Percentiles rank a stretch among this genome's conserved stretches.
Evolutionary conservation across 2,329 filamentous ascomycete species (phyloP).

Genomic region (Trichoderma atroviride): DNA sequence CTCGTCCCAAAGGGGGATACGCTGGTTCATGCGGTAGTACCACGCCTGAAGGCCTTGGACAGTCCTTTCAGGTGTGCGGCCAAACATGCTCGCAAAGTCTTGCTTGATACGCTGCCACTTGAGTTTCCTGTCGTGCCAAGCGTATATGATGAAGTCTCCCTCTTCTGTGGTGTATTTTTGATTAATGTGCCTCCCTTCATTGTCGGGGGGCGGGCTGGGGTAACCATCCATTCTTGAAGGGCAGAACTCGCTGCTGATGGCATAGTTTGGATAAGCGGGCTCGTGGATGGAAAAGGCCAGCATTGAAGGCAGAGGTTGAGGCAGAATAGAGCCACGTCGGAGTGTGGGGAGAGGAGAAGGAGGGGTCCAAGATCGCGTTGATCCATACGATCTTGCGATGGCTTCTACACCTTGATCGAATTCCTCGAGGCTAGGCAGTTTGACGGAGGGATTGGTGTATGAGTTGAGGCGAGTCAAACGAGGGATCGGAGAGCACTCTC

Average conservation of each 20-base stretch:
- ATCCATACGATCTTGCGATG: slow-evolving; percentile 39
- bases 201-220: slow-evolving; percentile 42
- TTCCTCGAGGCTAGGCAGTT: slow-evolving; percentile 43
- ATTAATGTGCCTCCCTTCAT: slow-evolving; percentile 46
- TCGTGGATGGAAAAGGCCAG: slow-evolving; percentile 31
- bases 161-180: slow-evolving; percentile 50
- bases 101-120: slow-evolving; percentile 47
- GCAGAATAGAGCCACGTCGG: slow-evolving; percentile 31
- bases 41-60: slow-evolving; percentile 48
- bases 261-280: slow-evolving; percentile 31
- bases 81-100: slow-evolving; percentile 45
- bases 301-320: slow-evolving; percentile 33
- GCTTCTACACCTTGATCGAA: slow-evolving; percentile 46
- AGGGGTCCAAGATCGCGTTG: slow-evolving; percentile 34
- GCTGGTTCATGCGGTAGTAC: slow-evolving; percentile 49
- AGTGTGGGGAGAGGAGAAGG: slow-evolving; percentile 37
- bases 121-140: slow-evolving; percentile 48
- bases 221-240: slow-evolving; percentile 36
- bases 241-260: slow-evolving; percentile 32
- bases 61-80: slow-evolving; percentile 42
- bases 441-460: slow-evolving; percentile 29
- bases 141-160: slow-evolving; percentile 49
- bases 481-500: slow-evolving; percentile 36
- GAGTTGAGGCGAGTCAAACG: slow-evolving; percentile 29
- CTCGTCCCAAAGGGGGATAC: slow-evolving; percentile 45